These are phyloP conservation scores for Penicillium coffeae DNA, from an alignment of 495 filamentous ascomycete genomes.

Conservation along the genomic window DNA sequence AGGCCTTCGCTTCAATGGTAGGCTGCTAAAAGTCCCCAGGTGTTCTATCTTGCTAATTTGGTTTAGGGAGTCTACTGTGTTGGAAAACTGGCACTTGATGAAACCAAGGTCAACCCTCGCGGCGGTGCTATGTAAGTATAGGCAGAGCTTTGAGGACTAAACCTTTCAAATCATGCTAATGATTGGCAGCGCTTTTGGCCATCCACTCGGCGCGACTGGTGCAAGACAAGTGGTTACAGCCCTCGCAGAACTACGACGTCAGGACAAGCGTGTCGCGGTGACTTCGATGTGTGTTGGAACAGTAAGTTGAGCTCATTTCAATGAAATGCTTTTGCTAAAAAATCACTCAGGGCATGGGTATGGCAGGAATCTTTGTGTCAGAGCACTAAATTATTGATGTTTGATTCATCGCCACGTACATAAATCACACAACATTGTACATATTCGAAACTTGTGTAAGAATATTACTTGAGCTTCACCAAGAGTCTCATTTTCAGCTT, in stretches of 20 bases:
- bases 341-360: slow-evolving; percentile 46
- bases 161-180: slow-evolving; percentile 1
- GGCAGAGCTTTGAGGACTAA: not conserved
- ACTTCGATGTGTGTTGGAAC: slow-evolving; percentile 87
- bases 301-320: slow-evolving; percentile 33
- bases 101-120: slow-evolving; percentile 82
- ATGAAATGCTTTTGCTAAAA: slow-evolving; percentile 11
- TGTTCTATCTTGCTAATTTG: not conserved
- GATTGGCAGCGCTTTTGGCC: slow-evolving; percentile 60
- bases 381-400: slow-evolving; percentile 33
- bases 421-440: not conserved
- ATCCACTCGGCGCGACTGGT: slow-evolving; percentile 77
- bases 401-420: slow-evolving; percentile 7
- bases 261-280: slow-evolving; percentile 74
- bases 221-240: slow-evolving; percentile 81
- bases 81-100: slow-evolving; percentile 69
- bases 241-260: slow-evolving; percentile 69
- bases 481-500: too few species aligned
- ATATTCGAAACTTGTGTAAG: not conserved
- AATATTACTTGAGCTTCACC: too few species aligned
- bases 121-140: slow-evolving; percentile 64
- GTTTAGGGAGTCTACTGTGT: slow-evolving; percentile 73
- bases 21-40: not conserved
- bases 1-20: slow-evolving; percentile 96
- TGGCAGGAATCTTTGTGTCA: slow-evolving; percentile 53